Evolutionary conservation across 495 filamentous ascomycete species (phyloP), one percentile per base, ranked within the genome.

Genomic region (Xylaria cubensis): DNA sequence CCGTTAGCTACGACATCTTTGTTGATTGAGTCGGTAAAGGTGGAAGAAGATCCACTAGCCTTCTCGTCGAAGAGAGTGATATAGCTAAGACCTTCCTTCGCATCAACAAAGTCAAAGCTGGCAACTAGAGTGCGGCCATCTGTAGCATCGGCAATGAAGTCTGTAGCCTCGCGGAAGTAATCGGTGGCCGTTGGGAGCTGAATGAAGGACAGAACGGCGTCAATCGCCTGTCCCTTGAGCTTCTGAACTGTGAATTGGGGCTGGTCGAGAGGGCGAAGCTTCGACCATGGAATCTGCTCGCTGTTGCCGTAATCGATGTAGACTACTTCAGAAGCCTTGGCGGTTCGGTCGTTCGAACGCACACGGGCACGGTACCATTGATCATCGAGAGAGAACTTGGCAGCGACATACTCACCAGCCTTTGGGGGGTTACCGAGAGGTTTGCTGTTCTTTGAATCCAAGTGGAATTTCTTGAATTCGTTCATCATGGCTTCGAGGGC

Each of bases 251-350:
- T 87, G 86, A 97, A 98, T 78, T 95, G 91, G 6, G 90, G 81
- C 76, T 93, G 90, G 62, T 87, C 86, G 39, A 98, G 86, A 36
- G 95, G 88, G 29, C 96, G 91, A 32, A 99, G 90, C 58, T 85
- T 84, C 12, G 89, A 89, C 93, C 94, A 98, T 3, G 94, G 90
- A 46, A 95, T 83, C 76, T 89, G 88, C 84, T 98, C 97, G 26
- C 89, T 90, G 86, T 99, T 98, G 72, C 97, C 97, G 80, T 95
- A 99, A 82, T 99, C 97, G 73, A 98, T 89, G 83, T 97, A 99
- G 17, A 95, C 80, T 6, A 99, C 90, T 81, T 98, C 95, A 13
- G 94, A 92, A 73, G 91, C 89, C 85, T 97, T 92, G 73, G 90
- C 90, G 46, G 93, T 88, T 72, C 96, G 94, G 81, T 99, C 96